Evolutionary conservation across 148 eudicot species (phyloP).

Genomic region (Gaultheria prostrata): DNA sequence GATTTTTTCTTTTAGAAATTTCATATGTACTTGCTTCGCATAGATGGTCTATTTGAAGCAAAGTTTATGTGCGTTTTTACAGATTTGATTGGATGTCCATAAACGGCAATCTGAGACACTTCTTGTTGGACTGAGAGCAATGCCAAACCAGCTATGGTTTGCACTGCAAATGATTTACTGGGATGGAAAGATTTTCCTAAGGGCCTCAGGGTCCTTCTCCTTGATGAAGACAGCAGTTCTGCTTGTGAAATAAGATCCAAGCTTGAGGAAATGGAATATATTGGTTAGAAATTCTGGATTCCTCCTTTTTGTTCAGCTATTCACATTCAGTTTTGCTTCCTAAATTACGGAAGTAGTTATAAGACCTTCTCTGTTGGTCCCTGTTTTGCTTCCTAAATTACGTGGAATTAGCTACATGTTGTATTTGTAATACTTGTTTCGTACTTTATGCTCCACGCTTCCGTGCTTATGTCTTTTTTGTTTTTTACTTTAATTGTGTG

Average conservation of each 20-base stretch:
- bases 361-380: background rate
- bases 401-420: background rate
- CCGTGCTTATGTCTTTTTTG: no score
- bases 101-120: background rate
- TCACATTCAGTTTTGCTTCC: background rate
- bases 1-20: background rate
- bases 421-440: background rate
- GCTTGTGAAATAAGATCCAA: conserved; percentile 58
- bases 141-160: conserved; percentile 83
- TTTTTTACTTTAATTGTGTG: background rate
- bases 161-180: conserved; percentile 69
- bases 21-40: background rate
- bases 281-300: conserved; percentile 40
- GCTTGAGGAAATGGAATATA: conserved; percentile 73
- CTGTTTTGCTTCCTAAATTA: no score
- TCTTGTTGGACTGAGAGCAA: conserved; percentile 37
- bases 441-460: background rate
- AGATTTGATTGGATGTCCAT: conserved; percentile 26
- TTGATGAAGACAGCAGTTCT: conserved; percentile 55
- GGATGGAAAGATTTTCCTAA: conserved; percentile 86
- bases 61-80: conserved; percentile 12
- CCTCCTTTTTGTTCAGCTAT: background rate
- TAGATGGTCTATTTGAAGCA: background rate
- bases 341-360: background rate
- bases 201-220: conserved; percentile 81